phyloP scores from a whole-genome alignment of 2,329 filamentous ascomycete species.

The Fusarium verticillioides region DNA sequence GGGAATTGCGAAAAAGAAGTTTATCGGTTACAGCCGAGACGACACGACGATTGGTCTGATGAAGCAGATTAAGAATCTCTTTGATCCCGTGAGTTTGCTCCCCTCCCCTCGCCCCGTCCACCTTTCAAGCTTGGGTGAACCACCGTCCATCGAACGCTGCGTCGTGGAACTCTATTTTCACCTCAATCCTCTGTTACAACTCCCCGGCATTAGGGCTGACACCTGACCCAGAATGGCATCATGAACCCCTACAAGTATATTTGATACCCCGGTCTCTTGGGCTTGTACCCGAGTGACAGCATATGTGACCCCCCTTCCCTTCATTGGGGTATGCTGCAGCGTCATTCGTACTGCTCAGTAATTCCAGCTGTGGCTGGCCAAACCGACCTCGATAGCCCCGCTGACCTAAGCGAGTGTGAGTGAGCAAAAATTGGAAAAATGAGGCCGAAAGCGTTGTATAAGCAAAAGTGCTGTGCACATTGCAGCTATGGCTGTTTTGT shows the following conservation, averaged over 20 bases:
- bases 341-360: conserved; percentile 19
- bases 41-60: conserved; percentile 89
- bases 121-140: background rate
- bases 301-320: conserved; percentile 16
- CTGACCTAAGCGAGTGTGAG: conserved; percentile 5
- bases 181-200: background rate
- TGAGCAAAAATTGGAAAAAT: conserved; percentile 1
- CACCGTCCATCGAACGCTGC: conserved; percentile 11
- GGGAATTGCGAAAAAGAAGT: conserved; percentile 95
- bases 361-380: conserved; percentile 6
- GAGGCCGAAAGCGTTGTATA: background rate
- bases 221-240: conserved; percentile 80
- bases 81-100: conserved; percentile 81
- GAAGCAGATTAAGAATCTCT: conserved; percentile 93
- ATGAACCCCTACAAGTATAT: conserved; percentile 99
- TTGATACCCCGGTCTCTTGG: conserved; percentile 46
- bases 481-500: background rate
- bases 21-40: conserved; percentile 90
- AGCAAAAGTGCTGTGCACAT: background rate
- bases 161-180: background rate
- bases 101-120: conserved; percentile 1
- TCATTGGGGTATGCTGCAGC: conserved; percentile 8
- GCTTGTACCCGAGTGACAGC: conserved; percentile 25
- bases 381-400: background rate
- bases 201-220: conserved; percentile 41